Base-by-base conservation (phyloP, 306 rosid genomes). In the Notholithocarpus densiflorus region DNA sequence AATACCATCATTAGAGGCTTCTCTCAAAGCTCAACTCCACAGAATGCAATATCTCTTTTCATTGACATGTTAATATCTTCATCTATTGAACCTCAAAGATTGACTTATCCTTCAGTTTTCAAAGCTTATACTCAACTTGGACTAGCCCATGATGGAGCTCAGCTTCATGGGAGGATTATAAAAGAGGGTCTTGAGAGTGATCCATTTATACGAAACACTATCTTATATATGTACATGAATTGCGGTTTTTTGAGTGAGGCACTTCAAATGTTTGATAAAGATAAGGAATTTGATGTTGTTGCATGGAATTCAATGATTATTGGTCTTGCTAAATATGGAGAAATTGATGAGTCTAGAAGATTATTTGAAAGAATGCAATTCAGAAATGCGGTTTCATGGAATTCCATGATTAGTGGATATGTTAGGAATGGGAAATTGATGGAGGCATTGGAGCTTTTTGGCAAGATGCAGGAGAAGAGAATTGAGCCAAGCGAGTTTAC, bases 101-200 rank as follows among this genome's bases (percentile, higher is more conserved):
- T 90, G 86, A 92, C 96, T 62, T 91, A 91, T 70, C 98, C 98
- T 80, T 95, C 98, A 12, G 87, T 95, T 74, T 92, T 92, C 65
- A 95, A 92, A 82, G 98, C 98, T 20, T 92, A 85, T 80, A 80
- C 90, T 82, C 97, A 85, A 72, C 83, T 86, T 75, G 91, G 94
- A 59, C 78, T 82, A 34, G 92, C 89, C 31, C 77, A 23, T 54
- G 29, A 80, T 75, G 98, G 98, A 56, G 84, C 94, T 79, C 98
- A 88, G 92, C 96, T 94, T 75, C 98, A 92, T 81, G 97, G 96
- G 60, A 89, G 89, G 79, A 85, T 95, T 65, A 19, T 75, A 62
- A 95, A 91, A 72, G 64, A 85, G 83, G 92, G 93, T 40, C 89
- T 92, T 76, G 78, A 84, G 15, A 59, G 34, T 24, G 97, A 95